These are phyloP conservation scores for Rhizopogon roseolus DNA, from an alignment of 768 basidiomycete genomes.

Conservation along the genomic window DNA sequence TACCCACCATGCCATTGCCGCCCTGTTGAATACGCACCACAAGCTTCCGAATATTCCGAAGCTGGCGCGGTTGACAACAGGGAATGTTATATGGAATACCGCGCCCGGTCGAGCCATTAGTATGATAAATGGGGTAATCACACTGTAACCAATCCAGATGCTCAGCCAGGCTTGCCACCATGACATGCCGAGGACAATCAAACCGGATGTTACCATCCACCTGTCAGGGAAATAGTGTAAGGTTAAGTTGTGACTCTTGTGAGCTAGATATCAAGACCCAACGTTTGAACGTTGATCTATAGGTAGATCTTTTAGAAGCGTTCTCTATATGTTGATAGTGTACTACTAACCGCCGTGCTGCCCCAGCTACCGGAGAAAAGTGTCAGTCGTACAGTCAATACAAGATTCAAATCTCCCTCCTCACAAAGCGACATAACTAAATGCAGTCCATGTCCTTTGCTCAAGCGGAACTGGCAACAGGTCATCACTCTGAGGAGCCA, in stretches of 20 bases:
- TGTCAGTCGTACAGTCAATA: neutral
- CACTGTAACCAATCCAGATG: slow-evolving; percentile 55
- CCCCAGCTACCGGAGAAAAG: slow-evolving; percentile 38
- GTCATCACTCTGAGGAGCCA: slow-evolving; percentile 50
- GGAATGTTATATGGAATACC: slow-evolving; percentile 64
- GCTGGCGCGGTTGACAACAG: slow-evolving; percentile 59
- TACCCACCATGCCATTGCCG: slow-evolving; percentile 55
- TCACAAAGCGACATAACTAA: slow-evolving; percentile 60
- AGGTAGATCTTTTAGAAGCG: neutral
- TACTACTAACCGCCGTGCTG: slow-evolving; percentile 46
- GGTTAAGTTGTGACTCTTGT: neutral
- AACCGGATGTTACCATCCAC: slow-evolving; percentile 66
- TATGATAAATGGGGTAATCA: slow-evolving; percentile 62
- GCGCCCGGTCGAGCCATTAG: slow-evolving; percentile 70
- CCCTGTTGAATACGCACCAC: slow-evolving; percentile 71
- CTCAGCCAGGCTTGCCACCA: slow-evolving; percentile 82
- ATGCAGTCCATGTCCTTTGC: slow-evolving; percentile 54
- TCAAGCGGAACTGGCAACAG: slow-evolving; percentile 52
- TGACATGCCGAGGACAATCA: slow-evolving; percentile 60
- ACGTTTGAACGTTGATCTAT: neutral
- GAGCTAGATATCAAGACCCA: neutral
- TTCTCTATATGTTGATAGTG: neutral
- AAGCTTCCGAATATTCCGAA: slow-evolving; percentile 69
- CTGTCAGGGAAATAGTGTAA: slow-evolving; percentile 21
- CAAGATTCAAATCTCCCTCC: slow-evolving; percentile 5